Evolutionary conservation across 1,284 basidiomycete species (phyloP).

Genomic region (Sporisorium exsertum): DNA sequence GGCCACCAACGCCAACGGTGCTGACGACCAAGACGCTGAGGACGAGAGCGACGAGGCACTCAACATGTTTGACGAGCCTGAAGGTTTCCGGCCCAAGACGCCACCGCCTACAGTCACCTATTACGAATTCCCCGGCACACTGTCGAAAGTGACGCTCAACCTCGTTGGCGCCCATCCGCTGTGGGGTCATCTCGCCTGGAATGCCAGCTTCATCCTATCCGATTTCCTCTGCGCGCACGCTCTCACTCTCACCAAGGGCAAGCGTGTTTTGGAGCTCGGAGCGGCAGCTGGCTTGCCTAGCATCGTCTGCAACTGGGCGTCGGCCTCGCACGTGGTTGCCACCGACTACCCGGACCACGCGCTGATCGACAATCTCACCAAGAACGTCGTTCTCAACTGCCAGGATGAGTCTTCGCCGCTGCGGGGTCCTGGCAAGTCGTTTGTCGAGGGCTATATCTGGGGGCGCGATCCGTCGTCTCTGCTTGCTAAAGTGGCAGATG

Average conservation of each 20-base stretch:
- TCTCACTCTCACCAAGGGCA: conserved; percentile 69
- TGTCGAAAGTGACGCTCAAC: conserved; percentile 72
- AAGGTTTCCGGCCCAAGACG: conserved; percentile 62
- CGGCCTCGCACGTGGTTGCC: conserved; percentile 76
- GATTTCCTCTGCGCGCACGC: conserved; percentile 71
- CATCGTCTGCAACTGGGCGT: conserved; percentile 54
- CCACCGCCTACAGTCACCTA: conserved; percentile 59
- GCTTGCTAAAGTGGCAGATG: conserved; percentile 70
- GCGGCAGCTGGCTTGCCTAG: conserved; percentile 89
- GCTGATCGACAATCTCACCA: conserved; percentile 81
- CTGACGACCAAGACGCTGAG: neutral
- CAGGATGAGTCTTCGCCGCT: conserved; percentile 57
- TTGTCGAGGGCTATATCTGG: conserved; percentile 83
- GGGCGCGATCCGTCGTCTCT: conserved; percentile 78
- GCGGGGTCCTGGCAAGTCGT: conserved; percentile 30
- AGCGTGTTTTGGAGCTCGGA: conserved; percentile 84
- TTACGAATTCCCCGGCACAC: conserved; percentile 48
- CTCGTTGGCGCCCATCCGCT: conserved; percentile 88
- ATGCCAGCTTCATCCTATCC: conserved; percentile 70
- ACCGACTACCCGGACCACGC: conserved; percentile 91
- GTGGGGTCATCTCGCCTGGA: conserved; percentile 90
- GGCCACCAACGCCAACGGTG: conserved; percentile 13
- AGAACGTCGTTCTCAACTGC: conserved; percentile 79
- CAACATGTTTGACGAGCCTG: conserved; percentile 65
- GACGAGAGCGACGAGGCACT: conserved; percentile 17